Percentiles rank a stretch among this genome's conserved stretches.
Evolutionary conservation across 768 basidiomycete genomes (phyloP).

Genomic region (Pisolithus marmoratus): DNA sequence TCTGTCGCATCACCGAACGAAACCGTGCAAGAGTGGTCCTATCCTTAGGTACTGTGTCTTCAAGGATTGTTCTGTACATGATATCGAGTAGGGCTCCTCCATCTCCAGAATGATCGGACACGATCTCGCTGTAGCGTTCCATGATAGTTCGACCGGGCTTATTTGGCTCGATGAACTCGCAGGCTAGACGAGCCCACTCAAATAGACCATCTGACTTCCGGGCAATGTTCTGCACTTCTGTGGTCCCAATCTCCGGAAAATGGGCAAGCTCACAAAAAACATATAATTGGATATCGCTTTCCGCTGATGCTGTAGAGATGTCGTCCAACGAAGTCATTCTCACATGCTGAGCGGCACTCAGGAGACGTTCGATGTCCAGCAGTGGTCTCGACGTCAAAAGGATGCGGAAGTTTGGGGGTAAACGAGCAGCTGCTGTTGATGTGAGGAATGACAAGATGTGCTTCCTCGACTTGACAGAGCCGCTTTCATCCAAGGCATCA

Average conservation of each 20-base stretch:
- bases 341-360: background rate
- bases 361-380: too few species aligned
- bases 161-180: conserved; percentile 4
- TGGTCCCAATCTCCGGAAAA: background rate
- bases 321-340: background rate
- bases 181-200: conserved; percentile 17
- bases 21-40: too few species aligned
- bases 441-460: too few species aligned
- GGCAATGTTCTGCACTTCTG: background rate
- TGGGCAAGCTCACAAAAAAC: background rate
- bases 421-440: too few species aligned
- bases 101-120: background rate
- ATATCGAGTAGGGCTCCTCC: too few species aligned
- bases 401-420: too few species aligned
- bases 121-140: background rate
- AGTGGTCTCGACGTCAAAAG: too few species aligned
- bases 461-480: too few species aligned
- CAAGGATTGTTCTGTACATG: too few species aligned
- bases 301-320: background rate
- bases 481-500: too few species aligned
- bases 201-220: conserved; percentile 15
- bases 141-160: background rate
- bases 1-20: too few species aligned
- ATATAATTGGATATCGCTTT: background rate
- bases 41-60: too few species aligned